Evolutionary conservation across 2,329 filamentous ascomycete genomes (phyloP), one percentile per base, ranked within the genome.

Genomic region (Penicillium sp.): DNA sequence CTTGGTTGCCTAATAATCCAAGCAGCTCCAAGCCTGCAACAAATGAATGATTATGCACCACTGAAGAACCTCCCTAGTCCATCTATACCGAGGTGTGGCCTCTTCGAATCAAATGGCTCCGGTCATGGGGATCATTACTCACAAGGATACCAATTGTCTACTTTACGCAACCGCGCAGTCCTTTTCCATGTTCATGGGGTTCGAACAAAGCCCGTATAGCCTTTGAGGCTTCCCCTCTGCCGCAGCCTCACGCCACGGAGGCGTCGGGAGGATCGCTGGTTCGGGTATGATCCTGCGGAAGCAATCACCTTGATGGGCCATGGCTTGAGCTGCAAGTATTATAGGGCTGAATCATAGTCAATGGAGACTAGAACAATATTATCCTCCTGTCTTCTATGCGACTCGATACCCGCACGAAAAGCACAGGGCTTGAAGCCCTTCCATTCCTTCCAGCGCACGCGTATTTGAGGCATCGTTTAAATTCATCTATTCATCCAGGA

Each of bases 401-500:
- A 25, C 41, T 22, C 20, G 20, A 5, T 15, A 12, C 20, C 20
- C 20, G 4, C 25, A 5, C n/a, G 7, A 31, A 2, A 31, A 8
- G 28, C 28, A 31, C 28, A 8, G 28, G 28, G 28, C 28, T 31
- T 31, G 28, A 31, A 31, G 28, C 28, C 28, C 28, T 2, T 31
- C 7, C 8, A 31, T 2, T 6, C 28, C 28, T 31, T 31, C 5
- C 28, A 11, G 7, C 52, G 10, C 8, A 20, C 25, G n/a, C 15
- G 45, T 6, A 15, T n/a, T 5, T 25, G 17, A 43, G 28, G 22
- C 31, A 55, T 55, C 58, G 59, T 43, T 45, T 54, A 31, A 61
- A 64, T 67, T 68, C 61, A 67, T 69, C 67, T 69, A 69, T 69
- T 67, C 65, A 63, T 67, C 56, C 38, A 55, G 50, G 63, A 35